Percentiles rank a stretch among this genome's conserved stretches.
These are phyloP conservation scores for Alternaria ethzedia DNA, from an alignment of 2,329 filamentous ascomycete genomes.

Conservation along the genomic window DNA sequence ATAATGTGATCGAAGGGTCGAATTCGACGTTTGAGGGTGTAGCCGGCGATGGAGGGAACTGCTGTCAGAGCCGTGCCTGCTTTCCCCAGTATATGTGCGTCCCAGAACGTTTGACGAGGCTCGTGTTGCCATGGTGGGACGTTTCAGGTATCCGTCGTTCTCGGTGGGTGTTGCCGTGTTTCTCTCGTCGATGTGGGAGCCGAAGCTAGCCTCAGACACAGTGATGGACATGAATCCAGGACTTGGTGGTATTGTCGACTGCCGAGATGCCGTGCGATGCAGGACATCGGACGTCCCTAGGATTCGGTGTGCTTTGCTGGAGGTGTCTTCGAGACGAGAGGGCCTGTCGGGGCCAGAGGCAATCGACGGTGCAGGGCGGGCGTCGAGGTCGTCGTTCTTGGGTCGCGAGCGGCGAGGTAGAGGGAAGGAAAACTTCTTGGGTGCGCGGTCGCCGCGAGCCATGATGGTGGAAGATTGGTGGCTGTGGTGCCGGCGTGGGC, in stretches of 20 bases:
- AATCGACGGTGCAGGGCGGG: conserved; percentile 26
- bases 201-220: conserved; percentile 39
- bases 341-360: conserved; percentile 31
- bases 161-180: conserved; percentile 28
- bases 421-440: conserved; percentile 48
- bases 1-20: conserved; percentile 53
- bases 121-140: conserved; percentile 36
- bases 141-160: conserved; percentile 18
- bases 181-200: conserved; percentile 33
- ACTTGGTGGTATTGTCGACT: conserved; percentile 29
- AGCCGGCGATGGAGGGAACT: conserved; percentile 39
- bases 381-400: conserved; percentile 24
- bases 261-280: conserved; percentile 32
- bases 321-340: conserved; percentile 29
- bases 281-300: conserved; percentile 45
- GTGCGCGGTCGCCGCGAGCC: conserved; percentile 32
- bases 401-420: conserved; percentile 39
- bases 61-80: conserved; percentile 34
- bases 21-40: conserved; percentile 44
- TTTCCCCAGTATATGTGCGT: conserved; percentile 26
- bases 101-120: conserved; percentile 46
- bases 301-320: conserved; percentile 47
- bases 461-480: conserved; percentile 32
- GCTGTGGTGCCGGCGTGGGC: conserved; percentile 24
- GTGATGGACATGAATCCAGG: conserved; percentile 42